Evolutionary conservation across 768 basidiomycete genomes (phyloP), one percentile per base, ranked within the genome.

Genomic region (Boletus bicolor): DNA sequence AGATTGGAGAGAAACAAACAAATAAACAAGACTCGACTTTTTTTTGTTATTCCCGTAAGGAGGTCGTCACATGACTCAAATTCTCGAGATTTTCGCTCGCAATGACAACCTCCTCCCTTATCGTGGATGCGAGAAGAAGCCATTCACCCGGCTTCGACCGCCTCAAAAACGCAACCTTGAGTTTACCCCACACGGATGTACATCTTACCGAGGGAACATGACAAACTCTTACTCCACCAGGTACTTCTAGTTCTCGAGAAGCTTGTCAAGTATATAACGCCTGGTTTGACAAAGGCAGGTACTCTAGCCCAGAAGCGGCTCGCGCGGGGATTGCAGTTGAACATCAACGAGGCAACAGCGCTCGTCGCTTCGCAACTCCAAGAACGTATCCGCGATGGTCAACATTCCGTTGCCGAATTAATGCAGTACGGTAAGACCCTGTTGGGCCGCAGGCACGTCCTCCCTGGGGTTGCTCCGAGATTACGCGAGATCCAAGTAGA

Each of bases 401-500:
- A 73, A 15, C 80, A 93, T 68, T 83, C 85, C 0, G 95, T 98
- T 9, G 81, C 91, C 0, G 83, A 98, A 58, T 75, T 99, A n/a
- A 96, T 96, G 95, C 85, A 92, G 46, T 77, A 89, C 63, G 97
- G 97, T 7, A 98, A 94, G 76, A 82, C 80, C 19, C 68, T 99
- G 50, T 79, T 99, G 9, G 95, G 96, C 2, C 77, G 92, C 32
- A 75, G 91, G 46, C 96, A 98, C 73, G 96, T 98, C 41, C 78
- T 94, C 52, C 84, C 93, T 0, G 82, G 83, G 42, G 94, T 98
- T 0, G 80, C 87, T 0, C 73, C 77, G 7, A 79, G 86, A 44
- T 70, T 98, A 26, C 86, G 92, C 62, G 87, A 95, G 61, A 87
- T 99, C 35, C 94, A 97, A 68, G 92, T 97, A 0, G 94, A 98